Evolutionary conservation across 2,329 filamentous ascomycete species (phyloP), one percentile per base, ranked within the genome.

Genomic region (Rachicladosporium sp.): DNA sequence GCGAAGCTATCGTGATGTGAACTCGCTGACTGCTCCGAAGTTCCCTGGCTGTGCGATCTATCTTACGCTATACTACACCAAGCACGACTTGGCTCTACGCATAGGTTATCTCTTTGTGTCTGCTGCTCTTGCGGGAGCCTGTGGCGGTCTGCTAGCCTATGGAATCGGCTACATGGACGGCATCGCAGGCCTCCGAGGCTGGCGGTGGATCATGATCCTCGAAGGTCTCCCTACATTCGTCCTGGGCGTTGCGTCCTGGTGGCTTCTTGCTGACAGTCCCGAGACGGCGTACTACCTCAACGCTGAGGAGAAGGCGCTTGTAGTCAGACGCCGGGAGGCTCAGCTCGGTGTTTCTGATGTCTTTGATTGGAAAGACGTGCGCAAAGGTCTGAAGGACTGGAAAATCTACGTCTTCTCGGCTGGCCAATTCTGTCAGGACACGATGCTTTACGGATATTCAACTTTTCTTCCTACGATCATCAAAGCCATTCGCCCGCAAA

Each of bases 401-500:
- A 86, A 82, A 55, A 74, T 84, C 15, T 85, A 78, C 69, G 62
- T 70, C 1, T 86, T 86, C 55, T 78, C 71, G 46, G 57, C 76
- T 30, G 80, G 68, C 4, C 80, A 85, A 55, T 87, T 87, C 53
- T 80, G 81, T 11, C 70, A 72, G 10, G 80, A 86, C 51, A 83
- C 78, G 1, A 82, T 87, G 74, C 67, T 88, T 0, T 88, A 88
- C 52, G 80, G 82, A 4, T 87, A 78, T 58, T 80, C 76, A 37
- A 86, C 80, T 0, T 88, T 88, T 54, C 62, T 89, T 33, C 83
- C 83, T 0, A 86, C 81, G 4, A 88, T 89, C 47, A 85, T 89
- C 57, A 67, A 74, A 31, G 76, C 71, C 3, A 71, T 88, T 37
- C 78, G 80, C 3, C 61, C 63, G 1, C 55, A 54, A 2, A 84